These are phyloP conservation scores for Fusarium algeriense DNA, from an alignment of 2,329 filamentous ascomycete genomes.

Conservation along the genomic window DNA sequence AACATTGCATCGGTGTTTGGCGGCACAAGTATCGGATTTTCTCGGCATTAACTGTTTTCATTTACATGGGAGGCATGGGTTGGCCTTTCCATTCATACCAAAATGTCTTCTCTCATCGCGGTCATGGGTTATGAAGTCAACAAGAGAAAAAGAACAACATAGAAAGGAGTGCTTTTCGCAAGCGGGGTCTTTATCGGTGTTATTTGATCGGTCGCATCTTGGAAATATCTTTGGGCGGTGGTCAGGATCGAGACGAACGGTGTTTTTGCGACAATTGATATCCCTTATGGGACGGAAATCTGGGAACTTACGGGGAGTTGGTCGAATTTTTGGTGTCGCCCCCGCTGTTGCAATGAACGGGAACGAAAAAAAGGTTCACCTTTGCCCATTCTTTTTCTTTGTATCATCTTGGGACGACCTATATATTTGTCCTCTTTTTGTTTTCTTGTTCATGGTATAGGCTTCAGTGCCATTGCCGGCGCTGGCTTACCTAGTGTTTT, in stretches of 20 bases:
- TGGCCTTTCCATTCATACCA: conserved; percentile 44
- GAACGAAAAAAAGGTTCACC: conserved; percentile 47
- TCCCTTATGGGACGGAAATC: conserved; percentile 49
- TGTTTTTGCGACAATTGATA: conserved; percentile 49
- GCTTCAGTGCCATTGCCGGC: conserved; percentile 26
- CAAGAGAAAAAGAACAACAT: conserved; percentile 60
- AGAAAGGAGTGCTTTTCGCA: conserved; percentile 55
- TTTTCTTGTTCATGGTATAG: conserved; percentile 36
- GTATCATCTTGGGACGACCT: conserved; percentile 47
- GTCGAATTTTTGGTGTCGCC: conserved; percentile 50
- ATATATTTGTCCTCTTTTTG: conserved; percentile 50
- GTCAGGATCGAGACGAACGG: conserved; percentile 53
- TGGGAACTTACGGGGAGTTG: conserved; percentile 54
- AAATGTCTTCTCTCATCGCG: conserved; percentile 51
- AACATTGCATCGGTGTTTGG: conserved; percentile 62
- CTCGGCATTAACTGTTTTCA: conserved; percentile 51
- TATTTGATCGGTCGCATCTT: conserved; percentile 55
- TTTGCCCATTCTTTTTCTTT: conserved; percentile 48
- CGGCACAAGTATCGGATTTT: conserved; percentile 45
- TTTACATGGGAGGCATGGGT: conserved; percentile 45
- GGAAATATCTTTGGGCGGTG: conserved; percentile 50
- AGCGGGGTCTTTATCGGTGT: conserved; percentile 50
- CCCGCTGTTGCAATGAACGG: conserved; percentile 49
- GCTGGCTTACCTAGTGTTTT: conserved; percentile 38
- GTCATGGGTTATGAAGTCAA: conserved; percentile 62